Conservation (phyloP, 768 basidiomycete genomes). For the Phanerochaete carnosa region DNA sequence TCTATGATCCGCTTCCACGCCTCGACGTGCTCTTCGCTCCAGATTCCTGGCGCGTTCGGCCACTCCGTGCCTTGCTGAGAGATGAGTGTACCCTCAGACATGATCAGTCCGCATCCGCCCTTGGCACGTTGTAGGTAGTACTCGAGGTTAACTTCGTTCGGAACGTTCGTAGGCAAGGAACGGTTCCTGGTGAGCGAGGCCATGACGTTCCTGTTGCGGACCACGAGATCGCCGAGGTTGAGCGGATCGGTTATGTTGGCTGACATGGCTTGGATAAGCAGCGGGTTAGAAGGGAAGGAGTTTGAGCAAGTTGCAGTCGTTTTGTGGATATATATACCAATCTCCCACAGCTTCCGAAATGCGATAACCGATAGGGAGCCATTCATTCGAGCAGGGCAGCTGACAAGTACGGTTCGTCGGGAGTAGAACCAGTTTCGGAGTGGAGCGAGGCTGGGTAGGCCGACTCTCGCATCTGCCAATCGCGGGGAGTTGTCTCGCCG, state of each 20-base stretch:
- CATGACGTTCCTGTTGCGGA: conserved; percentile 49
- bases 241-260: conserved; percentile 30
- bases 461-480: too few species aligned
- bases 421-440: too few species aligned
- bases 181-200: conserved; percentile 50
- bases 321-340: too few species aligned
- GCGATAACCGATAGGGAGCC: too few species aligned
- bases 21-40: conserved; percentile 50
- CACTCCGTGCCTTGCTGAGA: conserved; percentile 46
- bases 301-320: too few species aligned
- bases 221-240: conserved; percentile 36
- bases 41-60: conserved; percentile 58
- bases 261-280: neutral
- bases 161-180: conserved; percentile 33
- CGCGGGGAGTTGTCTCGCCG: too few species aligned
- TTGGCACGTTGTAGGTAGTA: conserved; percentile 49
- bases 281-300: neutral
- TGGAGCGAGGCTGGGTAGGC: too few species aligned
- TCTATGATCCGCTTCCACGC: conserved; percentile 43
- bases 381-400: too few species aligned
- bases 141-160: conserved; percentile 31
- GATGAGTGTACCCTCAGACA: conserved; percentile 58
- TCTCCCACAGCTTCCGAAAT: too few species aligned
- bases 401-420: too few species aligned
- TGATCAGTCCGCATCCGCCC: conserved; percentile 47